Evolutionary conservation across 768 basidiomycete genomes (phyloP).

Genomic region (Cystofilobasidium bisporidii): DNA sequence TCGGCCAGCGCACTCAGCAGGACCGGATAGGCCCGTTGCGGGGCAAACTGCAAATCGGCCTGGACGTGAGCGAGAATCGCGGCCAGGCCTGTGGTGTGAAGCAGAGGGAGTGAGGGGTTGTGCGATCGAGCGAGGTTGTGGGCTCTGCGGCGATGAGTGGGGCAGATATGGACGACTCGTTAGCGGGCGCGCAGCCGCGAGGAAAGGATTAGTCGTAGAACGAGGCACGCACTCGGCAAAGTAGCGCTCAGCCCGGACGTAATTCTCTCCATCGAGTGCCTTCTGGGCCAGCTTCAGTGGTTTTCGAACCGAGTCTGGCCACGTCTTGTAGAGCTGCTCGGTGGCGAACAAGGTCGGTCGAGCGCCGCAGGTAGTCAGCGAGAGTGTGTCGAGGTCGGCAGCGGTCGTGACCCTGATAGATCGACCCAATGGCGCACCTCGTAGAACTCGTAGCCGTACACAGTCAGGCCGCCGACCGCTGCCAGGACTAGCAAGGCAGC

Average conservation of each 20-base stretch:
- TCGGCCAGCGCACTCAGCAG: conserved; percentile 16
- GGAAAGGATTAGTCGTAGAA: background rate
- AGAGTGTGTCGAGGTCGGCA: background rate
- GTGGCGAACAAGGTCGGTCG: background rate
- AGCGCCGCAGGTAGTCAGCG: background rate
- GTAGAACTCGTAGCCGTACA: background rate
- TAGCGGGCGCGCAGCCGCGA: no score
- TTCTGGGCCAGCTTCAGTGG: conserved; percentile 3
- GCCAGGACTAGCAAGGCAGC: background rate
- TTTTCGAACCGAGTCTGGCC: conserved; percentile 16
- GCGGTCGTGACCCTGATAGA: no score
- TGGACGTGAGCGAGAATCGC: conserved; percentile 3
- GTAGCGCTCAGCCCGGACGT: conserved; percentile 1
- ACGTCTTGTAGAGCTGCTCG: conserved; percentile 17
- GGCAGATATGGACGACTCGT: no score
- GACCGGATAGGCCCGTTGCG: conserved; percentile 11
- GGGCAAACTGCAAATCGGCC: conserved; percentile 5
- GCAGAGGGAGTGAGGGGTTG: conserved; percentile 13
- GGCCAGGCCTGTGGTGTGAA: conserved; percentile 23
- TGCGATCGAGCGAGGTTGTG: conserved; percentile 2
- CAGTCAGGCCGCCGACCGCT: background rate
- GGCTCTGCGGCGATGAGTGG: no score
- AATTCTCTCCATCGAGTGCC: background rate
- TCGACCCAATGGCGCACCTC: background rate
- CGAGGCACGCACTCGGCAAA: background rate